Base-by-base conservation (phyloP, 441 rosid genomes). In the Jatropha multifida region DNA sequence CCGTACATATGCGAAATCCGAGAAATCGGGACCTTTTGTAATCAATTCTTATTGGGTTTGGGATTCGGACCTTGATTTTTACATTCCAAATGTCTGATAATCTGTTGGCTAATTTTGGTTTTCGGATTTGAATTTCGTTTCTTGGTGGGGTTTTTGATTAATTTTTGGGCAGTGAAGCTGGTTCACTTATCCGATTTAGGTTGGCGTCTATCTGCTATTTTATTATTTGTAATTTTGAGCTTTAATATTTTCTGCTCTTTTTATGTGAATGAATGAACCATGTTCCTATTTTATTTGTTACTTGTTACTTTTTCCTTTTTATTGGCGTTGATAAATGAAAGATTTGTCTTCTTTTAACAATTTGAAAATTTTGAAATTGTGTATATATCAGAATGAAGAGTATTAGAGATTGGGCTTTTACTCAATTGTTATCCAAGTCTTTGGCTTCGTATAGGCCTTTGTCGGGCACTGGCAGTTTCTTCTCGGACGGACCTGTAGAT, bases 331-430 rank as follows among this genome's bases (percentile, higher is more conserved):
- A 23, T 41, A 4, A 20, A 15, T 71, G n/a, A 23, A 18, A 54
- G 32, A 7, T 51, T 51, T 32, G 3, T 40, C 12, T 26, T 42
- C 27, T 52, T 68, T 48, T 51, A 64, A 73, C 42, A 23, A 41
- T 54, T 42, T 64, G 59, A 52, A 17, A 12, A 15, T 32, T 48
- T 42, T 63, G 49, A 77, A 41, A n/a, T 66, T 20, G 4, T 46
- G 32, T 38, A n/a, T 79, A 72, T 83, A 86, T 74, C 46, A 77
- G 49, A 54, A 95, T 95, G 98, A 93, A 90, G 87, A 87, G 96
- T 61, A 72, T 93, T 77, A 84, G 87, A 80, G 98, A 95, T 66
- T 95, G 95, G 97, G 88, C 84, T 77, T 87, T 90, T 51, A 79
- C 89, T 59, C 89, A 87, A 74, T 69, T 87, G 61, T 68, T 92